phyloP scores from a whole-genome alignment of 2,329 filamentous ascomycete species.

The Emmonsia crescens region DNA sequence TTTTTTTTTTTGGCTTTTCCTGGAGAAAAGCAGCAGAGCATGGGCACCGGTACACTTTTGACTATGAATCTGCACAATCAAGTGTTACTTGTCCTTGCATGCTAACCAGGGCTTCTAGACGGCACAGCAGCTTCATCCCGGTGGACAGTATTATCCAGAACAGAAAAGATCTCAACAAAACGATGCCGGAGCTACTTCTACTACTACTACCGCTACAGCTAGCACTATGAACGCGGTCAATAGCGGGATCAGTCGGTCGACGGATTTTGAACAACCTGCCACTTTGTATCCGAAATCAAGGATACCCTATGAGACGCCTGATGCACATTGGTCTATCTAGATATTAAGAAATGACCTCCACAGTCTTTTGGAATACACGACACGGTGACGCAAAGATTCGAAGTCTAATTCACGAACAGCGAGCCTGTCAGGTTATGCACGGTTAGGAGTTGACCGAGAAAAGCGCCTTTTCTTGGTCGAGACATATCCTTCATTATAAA shows the following conservation, averaged over 20 bases:
- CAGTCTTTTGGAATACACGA: neutral
- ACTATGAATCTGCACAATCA: slow-evolving; percentile 15
- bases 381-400: neutral
- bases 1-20: slow-evolving; percentile 14
- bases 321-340: neutral
- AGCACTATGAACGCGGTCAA: slow-evolving; percentile 3
- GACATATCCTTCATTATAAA: neutral
- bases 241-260: slow-evolving; percentile 19
- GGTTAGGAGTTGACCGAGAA: neutral
- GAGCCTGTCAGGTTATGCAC: neutral
- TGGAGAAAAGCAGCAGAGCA: slow-evolving; percentile 20
- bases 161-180: slow-evolving; percentile 5
- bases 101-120: slow-evolving; percentile 28
- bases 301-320: neutral
- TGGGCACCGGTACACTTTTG: slow-evolving; percentile 27
- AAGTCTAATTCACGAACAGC: neutral
- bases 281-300: slow-evolving; percentile 6
- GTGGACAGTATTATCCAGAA: slow-evolving; percentile 36
- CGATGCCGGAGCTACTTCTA: neutral
- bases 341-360: neutral
- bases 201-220: neutral
- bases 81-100: slow-evolving; percentile 18
- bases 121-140: slow-evolving; percentile 37
- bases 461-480: neutral
- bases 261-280: slow-evolving; percentile 8